These are phyloP conservation scores for Cucurbita moschata DNA, from an alignment of 306 rosid genomes.

Conservation along the genomic window DNA sequence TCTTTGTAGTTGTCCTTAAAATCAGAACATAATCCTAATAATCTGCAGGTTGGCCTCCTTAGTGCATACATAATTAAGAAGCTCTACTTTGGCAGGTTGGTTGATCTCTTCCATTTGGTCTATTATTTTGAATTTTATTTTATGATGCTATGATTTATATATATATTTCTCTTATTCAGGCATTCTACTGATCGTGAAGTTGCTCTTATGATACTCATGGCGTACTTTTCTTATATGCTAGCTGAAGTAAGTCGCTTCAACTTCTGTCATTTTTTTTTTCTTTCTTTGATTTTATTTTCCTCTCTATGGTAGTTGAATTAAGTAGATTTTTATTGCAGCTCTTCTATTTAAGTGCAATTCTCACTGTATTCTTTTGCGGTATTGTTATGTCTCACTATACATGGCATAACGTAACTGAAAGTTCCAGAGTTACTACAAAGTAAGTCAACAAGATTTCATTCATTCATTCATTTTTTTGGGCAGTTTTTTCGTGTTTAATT, in stretches of 20 bases:
- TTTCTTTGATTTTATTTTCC: neutral
- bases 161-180: constrained; percentile 22
- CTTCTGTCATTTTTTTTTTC: neutral
- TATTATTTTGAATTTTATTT: neutral
- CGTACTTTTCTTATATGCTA: constrained; percentile 84
- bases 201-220: constrained; percentile 97
- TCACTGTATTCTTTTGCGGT: constrained; percentile 95
- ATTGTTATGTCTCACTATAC: constrained; percentile 99
- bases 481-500: neutral
- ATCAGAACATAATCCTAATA: neutral
- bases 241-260: constrained; percentile 51
- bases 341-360: constrained; percentile 77
- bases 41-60: constrained; percentile 67
- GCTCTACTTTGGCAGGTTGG: constrained; percentile 79
- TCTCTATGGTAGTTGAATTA: neutral
- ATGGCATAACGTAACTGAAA: constrained; percentile 96
- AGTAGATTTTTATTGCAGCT: constrained; percentile 42
- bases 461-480: neutral
- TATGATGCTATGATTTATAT: neutral
- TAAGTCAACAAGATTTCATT: constrained; percentile 18
- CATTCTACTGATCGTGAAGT: constrained; percentile 94
- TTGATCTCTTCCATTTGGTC: neutral
- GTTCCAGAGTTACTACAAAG: constrained; percentile 97
- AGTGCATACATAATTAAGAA: constrained; percentile 66
- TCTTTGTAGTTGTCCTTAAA: neutral